These are phyloP conservation scores for Nelumbo lutea DNA, from an alignment of 164 flowering plant species.

Conservation along the genomic window DNA sequence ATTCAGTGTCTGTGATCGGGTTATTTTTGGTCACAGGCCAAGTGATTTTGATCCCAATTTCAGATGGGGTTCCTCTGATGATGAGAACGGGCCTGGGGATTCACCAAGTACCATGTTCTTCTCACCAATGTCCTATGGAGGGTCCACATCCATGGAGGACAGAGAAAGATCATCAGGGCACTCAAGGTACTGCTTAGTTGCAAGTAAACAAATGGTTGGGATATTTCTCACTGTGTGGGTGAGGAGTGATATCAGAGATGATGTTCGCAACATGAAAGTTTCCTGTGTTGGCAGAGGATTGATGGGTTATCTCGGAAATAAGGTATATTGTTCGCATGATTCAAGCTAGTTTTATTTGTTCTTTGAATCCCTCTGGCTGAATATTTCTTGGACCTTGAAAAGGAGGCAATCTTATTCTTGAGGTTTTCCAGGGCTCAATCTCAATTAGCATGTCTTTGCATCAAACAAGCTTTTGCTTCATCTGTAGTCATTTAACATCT, in stretches of 20 bases:
- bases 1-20: conserved; percentile 47
- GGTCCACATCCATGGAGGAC: conserved; percentile 29
- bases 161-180: conserved; percentile 26
- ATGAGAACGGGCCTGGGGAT: conserved; percentile 36
- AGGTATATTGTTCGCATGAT: conserved; percentile 27
- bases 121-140: conserved; percentile 33
- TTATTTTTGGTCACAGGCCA: conserved; percentile 34
- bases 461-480: conserved; percentile 94
- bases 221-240: conserved; percentile 50
- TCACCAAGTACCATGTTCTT: conserved; percentile 35
- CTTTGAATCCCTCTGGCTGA: background rate
- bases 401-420: conserved; percentile 14
- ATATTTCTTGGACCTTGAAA: background rate
- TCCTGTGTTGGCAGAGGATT: conserved; percentile 53
- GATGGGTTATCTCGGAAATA: conserved; percentile 57
- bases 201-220: conserved; percentile 56
- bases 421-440: conserved; percentile 82
- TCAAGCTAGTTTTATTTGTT: conserved; percentile 4
- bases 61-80: conserved; percentile 46
- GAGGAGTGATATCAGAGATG: conserved; percentile 35
- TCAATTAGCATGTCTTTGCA: conserved; percentile 98
- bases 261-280: conserved; percentile 39
- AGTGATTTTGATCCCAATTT: conserved; percentile 38
- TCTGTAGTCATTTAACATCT: conserved; percentile 95
- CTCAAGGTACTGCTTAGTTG: conserved; percentile 45